Conservation (phyloP, 371 early-diverging fungal genomes). For the Rhizopus stolonifer region DNA sequence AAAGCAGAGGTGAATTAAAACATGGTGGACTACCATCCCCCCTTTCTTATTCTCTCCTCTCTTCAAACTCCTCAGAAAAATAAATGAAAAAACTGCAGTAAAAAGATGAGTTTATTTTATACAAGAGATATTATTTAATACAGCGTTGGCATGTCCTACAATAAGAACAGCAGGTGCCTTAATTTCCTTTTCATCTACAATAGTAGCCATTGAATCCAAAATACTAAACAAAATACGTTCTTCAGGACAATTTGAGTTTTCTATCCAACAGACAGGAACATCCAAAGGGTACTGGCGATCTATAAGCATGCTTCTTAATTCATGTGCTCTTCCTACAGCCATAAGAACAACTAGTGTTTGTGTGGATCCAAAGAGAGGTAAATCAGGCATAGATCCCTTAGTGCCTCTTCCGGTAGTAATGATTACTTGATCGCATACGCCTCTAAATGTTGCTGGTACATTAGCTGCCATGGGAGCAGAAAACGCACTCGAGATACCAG, state of each 20-base stretch:
- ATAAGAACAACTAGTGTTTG: slow-evolving; percentile 83
- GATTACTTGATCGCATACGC: slow-evolving; percentile 77
- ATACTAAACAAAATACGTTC: slow-evolving; percentile 64
- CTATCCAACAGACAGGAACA: slow-evolving; percentile 67
- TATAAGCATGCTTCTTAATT: slow-evolving; percentile 55
- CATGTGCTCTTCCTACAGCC: slow-evolving; percentile 74
- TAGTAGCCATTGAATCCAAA: slow-evolving; percentile 46
- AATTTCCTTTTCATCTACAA: slow-evolving; percentile 53
- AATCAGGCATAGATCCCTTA: slow-evolving; percentile 71
- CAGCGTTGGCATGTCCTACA: slow-evolving; percentile 46
- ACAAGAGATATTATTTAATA: slow-evolving; percentile 12
- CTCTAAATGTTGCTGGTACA: slow-evolving; percentile 81
- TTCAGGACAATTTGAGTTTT: slow-evolving; percentile 65
- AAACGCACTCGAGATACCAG: slow-evolving; percentile 80
- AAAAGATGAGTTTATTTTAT: too few relatives aligned
- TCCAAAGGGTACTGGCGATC: slow-evolving; percentile 58
- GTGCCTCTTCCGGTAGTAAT: slow-evolving; percentile 77
- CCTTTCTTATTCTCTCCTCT: background rate
- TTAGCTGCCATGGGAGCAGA: slow-evolving; percentile 70
- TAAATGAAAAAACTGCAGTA: too few relatives aligned
- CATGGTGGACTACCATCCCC: background rate
- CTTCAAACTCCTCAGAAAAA: background rate
- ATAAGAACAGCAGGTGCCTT: slow-evolving; percentile 72
- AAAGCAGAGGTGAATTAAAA: background rate
- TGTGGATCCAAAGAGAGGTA: slow-evolving; percentile 62